phyloP scores from a whole-genome alignment of 2,329 filamentous ascomycete species.

The Alternaria hordeiaustralica region DNA sequence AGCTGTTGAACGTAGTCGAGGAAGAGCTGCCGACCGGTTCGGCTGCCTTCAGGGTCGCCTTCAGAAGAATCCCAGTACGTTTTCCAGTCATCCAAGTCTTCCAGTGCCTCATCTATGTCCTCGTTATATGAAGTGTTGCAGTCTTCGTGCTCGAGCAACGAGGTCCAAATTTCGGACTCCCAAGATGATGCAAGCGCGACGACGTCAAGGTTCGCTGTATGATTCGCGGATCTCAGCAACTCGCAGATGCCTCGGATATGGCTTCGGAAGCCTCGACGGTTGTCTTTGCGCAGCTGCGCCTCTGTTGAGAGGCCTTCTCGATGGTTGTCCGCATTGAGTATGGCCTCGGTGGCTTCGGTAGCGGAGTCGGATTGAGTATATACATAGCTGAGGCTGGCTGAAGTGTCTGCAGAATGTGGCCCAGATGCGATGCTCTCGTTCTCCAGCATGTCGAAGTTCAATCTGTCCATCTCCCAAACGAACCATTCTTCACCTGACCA shows the following conservation, averaged over 20 bases:
- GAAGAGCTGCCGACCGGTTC: background rate
- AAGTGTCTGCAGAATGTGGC: background rate
- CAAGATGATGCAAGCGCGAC: background rate
- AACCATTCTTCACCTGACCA: background rate
- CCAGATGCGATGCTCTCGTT: background rate
- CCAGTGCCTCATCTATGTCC: background rate
- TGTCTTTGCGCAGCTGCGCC: background rate
- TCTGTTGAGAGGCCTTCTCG: background rate
- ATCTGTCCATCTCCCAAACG: background rate
- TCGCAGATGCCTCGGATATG: background rate
- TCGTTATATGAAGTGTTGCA: background rate
- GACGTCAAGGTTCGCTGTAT: background rate
- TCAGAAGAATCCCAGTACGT: background rate
- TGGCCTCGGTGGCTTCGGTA: background rate
- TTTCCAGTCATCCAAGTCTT: background rate
- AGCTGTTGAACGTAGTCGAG: background rate
- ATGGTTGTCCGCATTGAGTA: background rate
- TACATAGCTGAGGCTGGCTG: background rate
- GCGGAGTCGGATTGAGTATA: background rate
- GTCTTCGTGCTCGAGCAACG: background rate
- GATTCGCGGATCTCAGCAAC: background rate
- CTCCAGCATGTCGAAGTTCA: background rate
- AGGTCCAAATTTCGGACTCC: background rate
- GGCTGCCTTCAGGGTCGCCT: background rate
- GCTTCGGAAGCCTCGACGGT: background rate